These are phyloP conservation scores for Jamesozyma piceae DNA, from an alignment of 805 yeast genomes.

Conservation along the genomic window DNA sequence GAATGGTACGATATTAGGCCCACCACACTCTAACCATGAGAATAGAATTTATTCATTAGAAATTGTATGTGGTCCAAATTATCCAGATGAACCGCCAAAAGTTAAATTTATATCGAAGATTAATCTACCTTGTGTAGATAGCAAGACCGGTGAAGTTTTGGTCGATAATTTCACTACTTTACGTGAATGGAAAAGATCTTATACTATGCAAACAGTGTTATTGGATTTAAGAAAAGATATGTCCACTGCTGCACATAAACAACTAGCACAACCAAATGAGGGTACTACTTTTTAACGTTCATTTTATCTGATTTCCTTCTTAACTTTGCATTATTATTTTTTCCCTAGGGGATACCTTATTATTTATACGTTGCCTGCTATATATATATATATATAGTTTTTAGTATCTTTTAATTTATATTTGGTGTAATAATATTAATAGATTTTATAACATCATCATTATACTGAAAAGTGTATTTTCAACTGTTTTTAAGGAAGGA, in stretches of 20 bases:
- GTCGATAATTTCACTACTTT: conserved; percentile 53
- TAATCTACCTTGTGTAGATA: conserved; percentile 86
- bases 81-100: conserved; percentile 84
- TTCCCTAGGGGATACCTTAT: no score
- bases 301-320: no score
- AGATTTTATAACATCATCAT: background rate
- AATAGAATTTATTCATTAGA: conserved; percentile 83
- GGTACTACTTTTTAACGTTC: conserved; percentile 54
- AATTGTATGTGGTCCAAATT: conserved; percentile 70
- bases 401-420: background rate
- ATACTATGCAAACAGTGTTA: conserved; percentile 86
- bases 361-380: no score
- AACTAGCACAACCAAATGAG: conserved; percentile 84
- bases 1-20: conserved; percentile 98
- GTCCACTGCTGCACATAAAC: conserved; percentile 77
- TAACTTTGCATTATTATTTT: background rate
- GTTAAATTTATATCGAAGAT: conserved; percentile 76
- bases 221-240: conserved; percentile 83
- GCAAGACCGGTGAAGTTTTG: conserved; percentile 45
- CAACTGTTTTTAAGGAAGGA: background rate
- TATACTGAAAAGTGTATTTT: background rate
- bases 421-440: no score
- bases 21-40: conserved; percentile 86
- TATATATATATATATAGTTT: background rate
- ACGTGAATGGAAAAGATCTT: conserved; percentile 78